phyloP scores from a whole-genome alignment of 1,139 yeast genomes.

The Hemisphaericaspora xylofermentans region DNA sequence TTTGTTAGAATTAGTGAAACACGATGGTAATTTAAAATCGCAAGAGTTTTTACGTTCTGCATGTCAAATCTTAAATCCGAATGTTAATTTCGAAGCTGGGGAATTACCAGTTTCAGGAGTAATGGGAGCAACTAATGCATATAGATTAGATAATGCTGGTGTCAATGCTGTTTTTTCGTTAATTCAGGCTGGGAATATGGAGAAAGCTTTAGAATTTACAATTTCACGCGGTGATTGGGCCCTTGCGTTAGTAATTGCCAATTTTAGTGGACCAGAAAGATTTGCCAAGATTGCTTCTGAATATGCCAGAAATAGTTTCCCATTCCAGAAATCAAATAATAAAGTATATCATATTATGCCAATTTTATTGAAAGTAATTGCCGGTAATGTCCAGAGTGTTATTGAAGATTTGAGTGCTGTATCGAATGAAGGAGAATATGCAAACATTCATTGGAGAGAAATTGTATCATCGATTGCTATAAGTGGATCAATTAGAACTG shows the following conservation, averaged over 20 bases:
- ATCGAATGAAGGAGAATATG: constrained; percentile 48
- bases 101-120: constrained; percentile 14
- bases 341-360: constrained; percentile 57
- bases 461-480: constrained; percentile 45
- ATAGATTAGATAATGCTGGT: constrained; percentile 38
- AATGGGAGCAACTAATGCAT: constrained; percentile 30
- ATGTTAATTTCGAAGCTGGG: constrained; percentile 25
- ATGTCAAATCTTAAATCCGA: constrained; percentile 36
- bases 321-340: constrained; percentile 41
- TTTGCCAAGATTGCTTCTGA: constrained; percentile 59
- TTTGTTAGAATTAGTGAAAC: constrained; percentile 24
- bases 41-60: constrained; percentile 26
- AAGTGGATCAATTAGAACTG: constrained; percentile 35
- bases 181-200: constrained; percentile 63
- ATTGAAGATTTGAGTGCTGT: constrained; percentile 48
- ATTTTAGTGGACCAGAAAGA: constrained; percentile 59
- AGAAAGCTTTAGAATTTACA: constrained; percentile 64
- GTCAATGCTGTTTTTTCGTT: constrained; percentile 33
- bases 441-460: constrained; percentile 51
- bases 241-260: constrained; percentile 69
- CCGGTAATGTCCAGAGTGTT: constrained; percentile 60
- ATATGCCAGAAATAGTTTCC: constrained; percentile 37
- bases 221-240: constrained; percentile 73
- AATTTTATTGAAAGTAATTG: constrained; percentile 58
- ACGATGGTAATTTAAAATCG: constrained; percentile 32